These are phyloP conservation scores for Penicillium sp. DNA, from an alignment of 2,329 filamentous ascomycete genomes.

Conservation along the genomic window DNA sequence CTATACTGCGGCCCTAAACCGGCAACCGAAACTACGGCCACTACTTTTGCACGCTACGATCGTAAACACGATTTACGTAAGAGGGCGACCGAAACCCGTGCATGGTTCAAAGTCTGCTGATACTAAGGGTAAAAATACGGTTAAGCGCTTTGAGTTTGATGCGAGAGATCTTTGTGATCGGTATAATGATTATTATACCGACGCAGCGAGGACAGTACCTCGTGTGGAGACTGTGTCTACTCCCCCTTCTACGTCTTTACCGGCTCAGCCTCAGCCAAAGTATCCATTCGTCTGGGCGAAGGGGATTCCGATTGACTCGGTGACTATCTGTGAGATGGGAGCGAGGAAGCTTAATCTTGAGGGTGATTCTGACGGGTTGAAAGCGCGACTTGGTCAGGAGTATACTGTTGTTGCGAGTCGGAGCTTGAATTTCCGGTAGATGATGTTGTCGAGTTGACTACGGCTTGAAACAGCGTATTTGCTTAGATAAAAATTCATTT, in stretches of 20 bases:
- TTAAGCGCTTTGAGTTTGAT: constrained; percentile 50
- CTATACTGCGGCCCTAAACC: constrained; percentile 10
- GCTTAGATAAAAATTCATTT: background rate
- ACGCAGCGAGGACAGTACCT: constrained; percentile 23
- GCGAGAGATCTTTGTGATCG: constrained; percentile 32
- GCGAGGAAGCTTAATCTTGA: constrained; percentile 61
- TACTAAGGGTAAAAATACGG: constrained; percentile 8
- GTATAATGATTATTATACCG: constrained; percentile 38
- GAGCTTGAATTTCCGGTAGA: constrained; percentile 16
- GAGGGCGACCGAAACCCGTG: constrained; percentile 18
- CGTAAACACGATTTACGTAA: constrained; percentile 76
- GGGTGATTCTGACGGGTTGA: constrained; percentile 9
- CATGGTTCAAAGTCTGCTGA: constrained; percentile 3
- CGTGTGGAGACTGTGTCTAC: constrained; percentile 4
- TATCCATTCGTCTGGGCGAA: constrained; percentile 67
- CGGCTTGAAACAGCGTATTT: background rate
- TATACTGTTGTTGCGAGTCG: constrained; percentile 52
- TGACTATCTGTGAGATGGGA: constrained; percentile 86
- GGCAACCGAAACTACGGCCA: constrained; percentile 45
- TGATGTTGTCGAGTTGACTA: background rate
- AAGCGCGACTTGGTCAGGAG: constrained; percentile 50
- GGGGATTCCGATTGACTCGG: constrained; percentile 63
- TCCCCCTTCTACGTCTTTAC: background rate
- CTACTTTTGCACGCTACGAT: constrained; percentile 81
- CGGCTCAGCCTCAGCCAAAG: background rate